Percentiles rank a stretch among this genome's conserved stretches.
Evolutionary conservation across 208 protist species (phyloP).

Genomic region (Tritrichomonas musculus): DNA sequence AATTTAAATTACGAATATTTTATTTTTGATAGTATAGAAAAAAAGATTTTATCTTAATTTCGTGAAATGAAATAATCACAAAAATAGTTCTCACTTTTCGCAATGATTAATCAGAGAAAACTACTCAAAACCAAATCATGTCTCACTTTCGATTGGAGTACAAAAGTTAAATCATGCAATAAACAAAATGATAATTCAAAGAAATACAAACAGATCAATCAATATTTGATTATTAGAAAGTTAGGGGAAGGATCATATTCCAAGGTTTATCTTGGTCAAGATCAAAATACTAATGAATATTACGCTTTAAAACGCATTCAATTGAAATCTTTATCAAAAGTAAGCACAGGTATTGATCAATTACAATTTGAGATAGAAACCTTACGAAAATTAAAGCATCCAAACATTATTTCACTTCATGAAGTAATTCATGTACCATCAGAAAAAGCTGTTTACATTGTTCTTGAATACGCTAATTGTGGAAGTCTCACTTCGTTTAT

Average conservation of each 20-base stretch:
- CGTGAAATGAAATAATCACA: too few relatives aligned
- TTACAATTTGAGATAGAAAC: neutral
- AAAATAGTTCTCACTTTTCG: too few relatives aligned
- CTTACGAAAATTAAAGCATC: neutral
- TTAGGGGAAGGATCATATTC: slow-evolving; percentile 1
- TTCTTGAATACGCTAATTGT: slow-evolving; percentile 6
- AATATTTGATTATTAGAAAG: neutral
- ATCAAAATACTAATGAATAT: neutral
- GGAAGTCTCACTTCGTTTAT: neutral
- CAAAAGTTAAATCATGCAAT: too few relatives aligned
- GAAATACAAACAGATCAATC: neutral
- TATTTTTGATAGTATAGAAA: too few relatives aligned
- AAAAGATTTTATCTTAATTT: too few relatives aligned
- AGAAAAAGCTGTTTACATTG: neutral
- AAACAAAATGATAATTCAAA: neutral
- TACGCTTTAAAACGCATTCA: neutral
- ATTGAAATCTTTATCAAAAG: neutral
- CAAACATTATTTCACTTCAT: neutral
- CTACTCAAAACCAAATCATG: too few relatives aligned
- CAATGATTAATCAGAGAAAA: too few relatives aligned
- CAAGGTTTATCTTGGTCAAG: neutral
- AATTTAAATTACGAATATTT: too few relatives aligned
- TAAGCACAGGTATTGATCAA: neutral
- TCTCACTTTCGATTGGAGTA: too few relatives aligned
- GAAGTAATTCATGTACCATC: neutral